These are phyloP conservation scores for Cordyceps javanica DNA, from an alignment of 2,329 filamentous ascomycete genomes.

Conservation along the genomic window DNA sequence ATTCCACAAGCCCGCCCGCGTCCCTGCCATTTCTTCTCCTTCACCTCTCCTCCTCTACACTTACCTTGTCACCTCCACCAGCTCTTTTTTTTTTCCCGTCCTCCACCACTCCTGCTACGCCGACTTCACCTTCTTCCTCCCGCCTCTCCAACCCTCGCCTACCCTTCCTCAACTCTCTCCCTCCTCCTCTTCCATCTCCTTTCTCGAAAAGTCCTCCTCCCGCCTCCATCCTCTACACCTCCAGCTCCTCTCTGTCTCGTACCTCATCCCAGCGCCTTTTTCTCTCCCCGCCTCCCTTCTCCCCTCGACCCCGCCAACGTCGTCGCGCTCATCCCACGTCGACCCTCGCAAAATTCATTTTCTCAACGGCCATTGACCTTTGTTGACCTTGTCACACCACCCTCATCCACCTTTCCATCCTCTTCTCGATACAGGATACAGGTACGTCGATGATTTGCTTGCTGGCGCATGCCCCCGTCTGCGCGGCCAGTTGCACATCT, in stretches of 20 bases:
- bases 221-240: slow-evolving; percentile 13
- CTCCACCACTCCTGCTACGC: slow-evolving; percentile 21
- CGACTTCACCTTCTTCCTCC: slow-evolving; percentile 19
- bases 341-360: slow-evolving; percentile 1
- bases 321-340: slow-evolving; percentile 11
- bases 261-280: slow-evolving; percentile 15
- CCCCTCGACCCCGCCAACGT: slow-evolving; percentile 21
- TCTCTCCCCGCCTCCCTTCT: slow-evolving; percentile 17
- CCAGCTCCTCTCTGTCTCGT: slow-evolving; percentile 13
- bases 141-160: slow-evolving; percentile 20
- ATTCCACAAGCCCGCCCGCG: background rate
- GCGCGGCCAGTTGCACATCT: background rate
- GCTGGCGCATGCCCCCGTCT: background rate
- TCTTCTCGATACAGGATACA: slow-evolving; percentile 2
- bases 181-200: slow-evolving; percentile 13
- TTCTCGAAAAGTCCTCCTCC: slow-evolving; percentile 18
- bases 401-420: background rate
- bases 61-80: slow-evolving; percentile 20
- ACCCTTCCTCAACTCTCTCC: slow-evolving; percentile 16
- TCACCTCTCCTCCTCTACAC: background rate
- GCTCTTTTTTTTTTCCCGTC: slow-evolving; percentile 18
- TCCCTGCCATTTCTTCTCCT: slow-evolving; percentile 29
- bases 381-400: background rate
- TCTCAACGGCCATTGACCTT: slow-evolving; percentile 23
- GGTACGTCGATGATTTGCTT: slow-evolving; percentile 4